Conservation (phyloP, 441 rosid species). For the Erodium trifolium region DNA sequence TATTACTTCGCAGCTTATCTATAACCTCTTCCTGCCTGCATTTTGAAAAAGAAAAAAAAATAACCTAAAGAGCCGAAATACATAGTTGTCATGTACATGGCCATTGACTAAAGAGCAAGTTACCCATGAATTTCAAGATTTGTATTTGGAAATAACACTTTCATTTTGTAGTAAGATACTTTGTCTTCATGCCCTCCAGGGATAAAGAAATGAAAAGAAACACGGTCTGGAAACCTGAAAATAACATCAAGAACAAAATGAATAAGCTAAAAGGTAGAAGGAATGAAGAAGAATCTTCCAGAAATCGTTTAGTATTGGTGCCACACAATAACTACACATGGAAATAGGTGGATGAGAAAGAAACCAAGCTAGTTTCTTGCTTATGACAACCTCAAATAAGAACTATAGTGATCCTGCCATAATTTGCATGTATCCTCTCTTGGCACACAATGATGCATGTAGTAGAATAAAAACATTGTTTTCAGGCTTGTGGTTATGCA, state of each 20-base stretch:
- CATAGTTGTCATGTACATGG: conserved; percentile 3
- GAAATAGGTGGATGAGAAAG: neutral
- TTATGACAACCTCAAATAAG: neutral
- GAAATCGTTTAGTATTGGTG: neutral
- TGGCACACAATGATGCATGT: neutral
- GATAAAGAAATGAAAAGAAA: conserved; percentile 37
- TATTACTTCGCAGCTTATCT: conserved; percentile 15
- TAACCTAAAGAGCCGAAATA: conserved; percentile 7
- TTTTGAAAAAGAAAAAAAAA: neutral
- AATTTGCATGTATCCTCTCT: neutral
- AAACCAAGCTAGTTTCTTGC: neutral
- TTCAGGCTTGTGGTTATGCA: neutral
- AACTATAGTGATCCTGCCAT: neutral
- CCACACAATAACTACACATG: neutral
- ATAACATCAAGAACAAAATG: conserved; percentile 8
- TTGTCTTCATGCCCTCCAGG: conserved; percentile 35
- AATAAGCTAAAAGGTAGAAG: neutral
- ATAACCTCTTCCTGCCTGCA: conserved; percentile 34
- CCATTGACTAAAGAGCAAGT: conserved; percentile 10
- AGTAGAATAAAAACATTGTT: conserved; percentile 2
- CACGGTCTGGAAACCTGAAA: conserved; percentile 31
- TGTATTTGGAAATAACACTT: conserved; percentile 41
- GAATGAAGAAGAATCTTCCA: neutral
- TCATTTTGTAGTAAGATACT: conserved; percentile 35
- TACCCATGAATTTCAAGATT: conserved; percentile 37